phyloP scores from a whole-genome alignment of 2,329 filamentous ascomycete genomes.

The Colletotrichum graminicola region DNA sequence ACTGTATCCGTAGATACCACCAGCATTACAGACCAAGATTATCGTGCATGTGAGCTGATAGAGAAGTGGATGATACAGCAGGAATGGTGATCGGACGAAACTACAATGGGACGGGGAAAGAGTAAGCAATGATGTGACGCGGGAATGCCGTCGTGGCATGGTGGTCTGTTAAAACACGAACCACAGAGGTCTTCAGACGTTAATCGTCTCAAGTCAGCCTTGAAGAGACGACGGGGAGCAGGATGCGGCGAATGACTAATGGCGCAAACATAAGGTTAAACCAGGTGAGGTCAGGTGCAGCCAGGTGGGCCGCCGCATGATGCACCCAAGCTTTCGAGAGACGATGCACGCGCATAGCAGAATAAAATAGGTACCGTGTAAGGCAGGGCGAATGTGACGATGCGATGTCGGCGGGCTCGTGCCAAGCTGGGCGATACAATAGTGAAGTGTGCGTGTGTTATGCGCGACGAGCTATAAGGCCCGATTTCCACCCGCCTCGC shows the following conservation, averaged over 20 bases:
- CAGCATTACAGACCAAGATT: no score
- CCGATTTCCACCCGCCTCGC: not conserved
- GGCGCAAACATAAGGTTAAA: not conserved
- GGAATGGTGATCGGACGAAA: constrained; percentile 10
- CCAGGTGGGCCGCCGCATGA: not conserved
- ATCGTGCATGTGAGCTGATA: not conserved
- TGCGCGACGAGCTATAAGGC: not conserved
- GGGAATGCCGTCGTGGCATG: constrained; percentile 37
- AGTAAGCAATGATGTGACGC: constrained; percentile 7
- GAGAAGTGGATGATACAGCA: not conserved
- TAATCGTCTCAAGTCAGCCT: constrained; percentile 38
- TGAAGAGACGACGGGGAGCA: not conserved
- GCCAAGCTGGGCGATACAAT: not conserved
- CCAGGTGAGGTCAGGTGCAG: not conserved
- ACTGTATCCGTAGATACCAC: no score
- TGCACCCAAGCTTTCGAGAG: not conserved
- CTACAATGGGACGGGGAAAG: not conserved
- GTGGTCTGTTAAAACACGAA: constrained; percentile 33
- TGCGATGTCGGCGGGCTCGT: not conserved
- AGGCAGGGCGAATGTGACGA: not conserved
- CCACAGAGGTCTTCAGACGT: constrained; percentile 37
- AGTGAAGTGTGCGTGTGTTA: not conserved
- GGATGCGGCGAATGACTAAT: not conserved
- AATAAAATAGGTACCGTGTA: not conserved
- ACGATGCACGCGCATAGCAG: not conserved